Conservation (phyloP, 78 protist genomes). For the Cavenderia fasciculata region DNA sequence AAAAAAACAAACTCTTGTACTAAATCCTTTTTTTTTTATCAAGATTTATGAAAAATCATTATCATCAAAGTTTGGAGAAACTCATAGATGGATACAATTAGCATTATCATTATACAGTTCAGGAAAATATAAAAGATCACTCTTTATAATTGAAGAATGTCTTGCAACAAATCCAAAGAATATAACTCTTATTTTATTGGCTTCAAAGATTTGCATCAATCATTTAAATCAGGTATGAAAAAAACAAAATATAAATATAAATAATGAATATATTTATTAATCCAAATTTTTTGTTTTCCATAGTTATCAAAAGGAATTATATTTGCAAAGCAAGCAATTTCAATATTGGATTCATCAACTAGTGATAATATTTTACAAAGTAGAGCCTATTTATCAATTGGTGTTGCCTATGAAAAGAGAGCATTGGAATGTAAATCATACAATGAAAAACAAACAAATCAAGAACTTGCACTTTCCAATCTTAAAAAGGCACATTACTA, state of each 20-base stretch:
- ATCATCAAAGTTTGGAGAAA: constrained; percentile 6
- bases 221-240: constrained; percentile 53
- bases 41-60: constrained; percentile 48
- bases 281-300: background rate
- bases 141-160: constrained; percentile 70
- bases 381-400: constrained; percentile 45
- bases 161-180: constrained; percentile 23
- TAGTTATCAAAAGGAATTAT: constrained; percentile 46
- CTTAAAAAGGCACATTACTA: constrained; percentile 14
- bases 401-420: constrained; percentile 55
- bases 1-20: too few species aligned
- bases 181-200: constrained; percentile 17
- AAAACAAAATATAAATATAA: background rate
- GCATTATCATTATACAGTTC: constrained; percentile 31
- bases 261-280: background rate
- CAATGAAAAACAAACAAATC: constrained; percentile 46
- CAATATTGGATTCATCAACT: background rate
- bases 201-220: constrained; percentile 55
- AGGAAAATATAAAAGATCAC: constrained; percentile 63
- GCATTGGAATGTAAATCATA: constrained; percentile 53
- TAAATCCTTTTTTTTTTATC: background rate
- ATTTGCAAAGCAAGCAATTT: constrained; percentile 50
- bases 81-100: constrained; percentile 71
- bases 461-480: background rate
- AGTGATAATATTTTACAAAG: background rate